Evolutionary conservation across 2,329 filamentous ascomycete species (phyloP).

Genomic region (Pseudogymnoascus sp.): DNA sequence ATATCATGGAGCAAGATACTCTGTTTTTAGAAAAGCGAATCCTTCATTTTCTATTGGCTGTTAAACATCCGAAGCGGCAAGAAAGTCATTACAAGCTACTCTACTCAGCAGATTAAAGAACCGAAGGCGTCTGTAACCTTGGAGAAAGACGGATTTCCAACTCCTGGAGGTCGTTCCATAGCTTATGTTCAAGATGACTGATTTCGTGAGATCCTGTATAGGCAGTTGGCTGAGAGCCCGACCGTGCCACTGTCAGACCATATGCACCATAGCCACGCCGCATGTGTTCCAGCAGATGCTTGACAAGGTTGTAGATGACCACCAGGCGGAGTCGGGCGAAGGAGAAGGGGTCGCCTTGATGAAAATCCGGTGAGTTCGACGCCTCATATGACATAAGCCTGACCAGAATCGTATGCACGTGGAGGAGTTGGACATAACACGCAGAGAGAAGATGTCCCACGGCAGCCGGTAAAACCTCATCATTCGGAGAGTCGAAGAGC

Average conservation of each 20-base stretch:
- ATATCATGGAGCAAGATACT: constrained; percentile 12
- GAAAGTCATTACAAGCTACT: background rate
- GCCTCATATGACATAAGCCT: constrained; percentile 11
- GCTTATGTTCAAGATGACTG: constrained; percentile 12
- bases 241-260: constrained; percentile 6
- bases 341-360: constrained; percentile 10
- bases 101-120: background rate
- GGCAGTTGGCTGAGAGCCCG: background rate
- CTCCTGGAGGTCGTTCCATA: constrained; percentile 11
- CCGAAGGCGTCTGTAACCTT: constrained; percentile 9
- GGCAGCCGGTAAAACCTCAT: constrained; percentile 12
- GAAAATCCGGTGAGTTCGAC: constrained; percentile 10
- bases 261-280: constrained; percentile 11
- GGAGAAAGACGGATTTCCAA: constrained; percentile 12
- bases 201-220: constrained; percentile 5
- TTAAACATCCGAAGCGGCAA: constrained; percentile 12
- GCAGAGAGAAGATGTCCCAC: constrained; percentile 10
- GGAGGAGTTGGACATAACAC: constrained; percentile 11
- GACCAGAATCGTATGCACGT: constrained; percentile 9
- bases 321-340: constrained; percentile 9
- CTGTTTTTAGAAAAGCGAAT: constrained; percentile 11
- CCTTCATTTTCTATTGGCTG: constrained; percentile 11
- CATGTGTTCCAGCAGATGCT: constrained; percentile 10
- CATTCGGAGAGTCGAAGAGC: constrained; percentile 9
- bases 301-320: constrained; percentile 12